Evolutionary conservation across 306 rosid genomes (phyloP).

Genomic region (Mimosa bimucronata): DNA sequence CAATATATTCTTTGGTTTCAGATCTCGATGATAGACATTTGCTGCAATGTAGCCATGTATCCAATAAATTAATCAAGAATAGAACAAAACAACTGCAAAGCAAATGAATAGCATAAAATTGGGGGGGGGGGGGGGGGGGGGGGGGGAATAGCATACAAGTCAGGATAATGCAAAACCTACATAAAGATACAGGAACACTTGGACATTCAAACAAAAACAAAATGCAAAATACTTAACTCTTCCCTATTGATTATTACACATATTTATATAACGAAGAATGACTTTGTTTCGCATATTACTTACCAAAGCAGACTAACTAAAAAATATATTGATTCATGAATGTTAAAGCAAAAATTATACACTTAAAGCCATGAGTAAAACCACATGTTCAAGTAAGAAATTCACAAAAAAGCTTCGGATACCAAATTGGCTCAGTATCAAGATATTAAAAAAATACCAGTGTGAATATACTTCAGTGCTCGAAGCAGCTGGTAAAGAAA

Average conservation of each 20-base stretch:
- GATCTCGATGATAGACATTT: slow-evolving; percentile 92
- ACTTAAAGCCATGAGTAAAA: slow-evolving; percentile 5
- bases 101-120: background rate
- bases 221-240: slow-evolving; percentile 17
- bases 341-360: background rate
- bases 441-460: slow-evolving; percentile 53
- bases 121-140: background rate
- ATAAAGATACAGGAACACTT: slow-evolving; percentile 1
- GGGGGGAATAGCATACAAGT: background rate
- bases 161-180: background rate
- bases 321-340: background rate
- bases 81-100: background rate
- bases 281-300: background rate
- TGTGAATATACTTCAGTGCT: slow-evolving; percentile 92
- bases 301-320: background rate
- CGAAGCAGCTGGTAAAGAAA: slow-evolving; percentile 95
- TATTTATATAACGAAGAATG: background rate
- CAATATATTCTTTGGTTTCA: slow-evolving; percentile 94
- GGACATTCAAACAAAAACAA: background rate
- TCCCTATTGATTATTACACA: background rate
- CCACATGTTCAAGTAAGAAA: slow-evolving; percentile 18
- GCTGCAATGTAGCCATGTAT: slow-evolving; percentile 57
- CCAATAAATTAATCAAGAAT: background rate
- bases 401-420: background rate
- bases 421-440: background rate